Percentiles rank a stretch among this genome's conserved stretches.
phyloP scores from a whole-genome alignment of 164 flowering plant genomes.

The Litsea cubeba region DNA sequence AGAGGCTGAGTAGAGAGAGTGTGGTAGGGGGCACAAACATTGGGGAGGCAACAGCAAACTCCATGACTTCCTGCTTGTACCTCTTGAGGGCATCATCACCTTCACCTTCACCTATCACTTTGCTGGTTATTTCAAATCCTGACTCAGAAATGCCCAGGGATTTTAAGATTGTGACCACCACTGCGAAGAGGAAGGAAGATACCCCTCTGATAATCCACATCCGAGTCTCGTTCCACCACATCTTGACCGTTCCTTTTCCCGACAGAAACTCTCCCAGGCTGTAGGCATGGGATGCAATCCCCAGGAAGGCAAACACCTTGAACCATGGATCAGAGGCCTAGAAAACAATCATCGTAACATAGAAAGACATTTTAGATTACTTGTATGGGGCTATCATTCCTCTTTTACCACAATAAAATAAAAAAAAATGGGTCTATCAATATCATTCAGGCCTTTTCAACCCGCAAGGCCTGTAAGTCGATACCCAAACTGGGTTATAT shows the following conservation, averaged over 20 bases:
- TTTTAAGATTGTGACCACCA: slow-evolving; percentile 27
- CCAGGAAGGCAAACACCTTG: slow-evolving; percentile 21
- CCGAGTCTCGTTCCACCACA: slow-evolving; percentile 50
- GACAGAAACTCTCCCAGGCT: slow-evolving; percentile 19
- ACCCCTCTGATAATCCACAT: slow-evolving; percentile 42
- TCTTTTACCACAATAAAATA: neutral
- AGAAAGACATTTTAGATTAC: neutral
- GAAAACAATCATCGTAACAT: neutral
- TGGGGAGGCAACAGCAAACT: slow-evolving; percentile 36
- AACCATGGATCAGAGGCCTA: slow-evolving; percentile 27
- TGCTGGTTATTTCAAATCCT: slow-evolving; percentile 35
- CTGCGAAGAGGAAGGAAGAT: slow-evolving; percentile 33
- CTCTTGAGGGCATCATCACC: slow-evolving; percentile 34
- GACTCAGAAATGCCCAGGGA: slow-evolving; percentile 33
- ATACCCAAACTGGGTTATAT: too few relatives aligned
- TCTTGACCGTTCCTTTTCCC: slow-evolving; percentile 24
- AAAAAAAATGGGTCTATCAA: too few relatives aligned
- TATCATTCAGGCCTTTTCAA: too few relatives aligned
- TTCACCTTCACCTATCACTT: slow-evolving; percentile 33
- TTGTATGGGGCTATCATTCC: neutral
- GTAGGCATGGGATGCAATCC: slow-evolving; percentile 20
- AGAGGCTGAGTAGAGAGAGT: slow-evolving; percentile 29
- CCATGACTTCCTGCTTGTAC: slow-evolving; percentile 41
- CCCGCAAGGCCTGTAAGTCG: too few relatives aligned
- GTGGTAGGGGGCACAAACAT: slow-evolving; percentile 34